Percentiles rank a stretch among this genome's conserved stretches.
Evolutionary conservation across 2,329 filamentous ascomycete genomes (phyloP).

Genomic region (Aspergillus intermedius): DNA sequence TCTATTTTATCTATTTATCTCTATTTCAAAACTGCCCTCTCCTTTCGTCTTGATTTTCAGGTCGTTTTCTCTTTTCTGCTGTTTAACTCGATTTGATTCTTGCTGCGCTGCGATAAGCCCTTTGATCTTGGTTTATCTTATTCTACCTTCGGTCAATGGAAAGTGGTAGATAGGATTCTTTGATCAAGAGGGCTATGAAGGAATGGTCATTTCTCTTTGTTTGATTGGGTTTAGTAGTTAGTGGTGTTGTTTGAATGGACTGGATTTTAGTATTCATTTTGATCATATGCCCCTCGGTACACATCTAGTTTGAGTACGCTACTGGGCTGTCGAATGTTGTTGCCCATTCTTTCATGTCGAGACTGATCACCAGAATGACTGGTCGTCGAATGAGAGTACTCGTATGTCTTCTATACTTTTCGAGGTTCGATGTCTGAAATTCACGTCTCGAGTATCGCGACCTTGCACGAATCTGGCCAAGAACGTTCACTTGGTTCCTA

Average conservation of each 20-base stretch:
- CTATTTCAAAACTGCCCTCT: not conserved
- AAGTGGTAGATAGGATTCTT: not conserved
- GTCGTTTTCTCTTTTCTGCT: not conserved
- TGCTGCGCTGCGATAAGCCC: not conserved
- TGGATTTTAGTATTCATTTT: not conserved
- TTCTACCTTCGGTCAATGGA: not conserved
- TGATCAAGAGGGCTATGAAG: not conserved
- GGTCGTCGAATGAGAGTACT: too few species aligned
- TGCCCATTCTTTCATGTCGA: too few species aligned
- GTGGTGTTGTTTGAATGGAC: not conserved
- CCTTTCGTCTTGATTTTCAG: not conserved
- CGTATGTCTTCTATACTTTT: too few species aligned
- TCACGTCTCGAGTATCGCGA: too few species aligned
- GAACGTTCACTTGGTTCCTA: too few species aligned
- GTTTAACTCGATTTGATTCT: not conserved
- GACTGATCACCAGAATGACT: too few species aligned
- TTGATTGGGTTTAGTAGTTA: not conserved
- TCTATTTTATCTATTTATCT: constrained; percentile 12
- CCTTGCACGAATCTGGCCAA: too few species aligned
- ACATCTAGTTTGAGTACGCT: too few species aligned
- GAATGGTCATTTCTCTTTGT: not conserved
- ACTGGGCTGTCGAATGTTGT: too few species aligned
- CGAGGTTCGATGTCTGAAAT: too few species aligned
- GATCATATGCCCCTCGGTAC: too few species aligned
- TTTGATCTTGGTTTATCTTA: not conserved